phyloP scores from a whole-genome alignment of 2,329 filamentous ascomycete genomes.

The Monilinia polystroma region DNA sequence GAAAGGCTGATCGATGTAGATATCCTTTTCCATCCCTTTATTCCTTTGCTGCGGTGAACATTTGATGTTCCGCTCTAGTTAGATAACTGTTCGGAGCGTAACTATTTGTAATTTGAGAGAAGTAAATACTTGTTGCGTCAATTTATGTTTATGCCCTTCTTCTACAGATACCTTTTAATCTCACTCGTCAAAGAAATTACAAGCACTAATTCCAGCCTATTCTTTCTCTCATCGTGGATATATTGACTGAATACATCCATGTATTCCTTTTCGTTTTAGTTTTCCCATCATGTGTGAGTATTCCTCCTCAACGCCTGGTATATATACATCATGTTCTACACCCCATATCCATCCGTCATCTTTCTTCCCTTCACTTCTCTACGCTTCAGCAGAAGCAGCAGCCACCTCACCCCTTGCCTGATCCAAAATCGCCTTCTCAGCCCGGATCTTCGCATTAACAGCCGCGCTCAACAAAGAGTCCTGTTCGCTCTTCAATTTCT shows the following conservation, averaged over 20 bases:
- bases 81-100: background rate
- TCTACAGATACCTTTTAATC: background rate
- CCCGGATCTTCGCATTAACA: constrained; percentile 56
- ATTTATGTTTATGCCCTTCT: background rate
- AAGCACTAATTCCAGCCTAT: background rate
- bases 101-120: background rate
- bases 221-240: background rate
- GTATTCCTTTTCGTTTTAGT: background rate
- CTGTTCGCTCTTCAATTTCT: constrained; percentile 49
- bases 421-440: constrained; percentile 58
- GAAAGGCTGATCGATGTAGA: background rate
- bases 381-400: constrained; percentile 16
- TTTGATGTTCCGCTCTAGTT: background rate
- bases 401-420: constrained; percentile 48
- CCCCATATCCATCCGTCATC: constrained; percentile 1
- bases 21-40: background rate
- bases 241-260: background rate
- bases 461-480: constrained; percentile 56
- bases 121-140: background rate
- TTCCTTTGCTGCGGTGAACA: background rate
- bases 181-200: background rate
- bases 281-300: constrained; percentile 18
- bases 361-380: background rate
- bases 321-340: constrained; percentile 26
- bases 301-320: constrained; percentile 29